Percentiles rank a stretch among this genome's conserved stretches.
Evolutionary conservation across 495 filamentous ascomycete genomes (phyloP).

Genomic region (Penicillium argentinense): DNA sequence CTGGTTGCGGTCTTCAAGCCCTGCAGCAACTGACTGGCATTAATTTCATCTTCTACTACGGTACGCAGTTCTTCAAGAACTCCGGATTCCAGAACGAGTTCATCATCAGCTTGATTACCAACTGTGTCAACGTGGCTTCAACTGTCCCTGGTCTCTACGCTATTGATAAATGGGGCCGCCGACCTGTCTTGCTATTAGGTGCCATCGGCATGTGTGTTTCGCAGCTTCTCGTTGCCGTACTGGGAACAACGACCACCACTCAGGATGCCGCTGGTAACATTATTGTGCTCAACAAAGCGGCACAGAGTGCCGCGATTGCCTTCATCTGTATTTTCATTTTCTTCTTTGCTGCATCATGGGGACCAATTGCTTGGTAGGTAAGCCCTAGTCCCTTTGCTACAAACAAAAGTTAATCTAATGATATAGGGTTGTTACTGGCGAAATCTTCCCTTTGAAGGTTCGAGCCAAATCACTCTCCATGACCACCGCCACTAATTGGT

Average conservation of each 20-base stretch:
- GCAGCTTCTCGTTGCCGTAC: conserved; percentile 67
- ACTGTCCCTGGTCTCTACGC: conserved; percentile 70
- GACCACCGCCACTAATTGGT: conserved; percentile 72
- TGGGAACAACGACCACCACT: conserved; percentile 57
- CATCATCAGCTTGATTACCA: conserved; percentile 64
- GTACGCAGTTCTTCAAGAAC: conserved; percentile 70
- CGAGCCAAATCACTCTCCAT: conserved; percentile 72
- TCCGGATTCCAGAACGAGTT: conserved; percentile 66
- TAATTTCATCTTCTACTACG: conserved; percentile 84
- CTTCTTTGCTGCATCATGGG: conserved; percentile 79
- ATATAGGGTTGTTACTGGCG: conserved; percentile 77
- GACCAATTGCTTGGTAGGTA: conserved; percentile 74
- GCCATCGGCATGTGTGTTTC: conserved; percentile 69
- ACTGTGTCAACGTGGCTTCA: conserved; percentile 67
- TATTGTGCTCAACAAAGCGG: too few relatives aligned
- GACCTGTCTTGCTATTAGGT: conserved; percentile 67
- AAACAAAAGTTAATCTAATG: too few relatives aligned
- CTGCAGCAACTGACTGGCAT: conserved; percentile 76
- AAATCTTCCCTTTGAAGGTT: conserved; percentile 68
- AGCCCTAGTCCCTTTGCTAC: too few relatives aligned
- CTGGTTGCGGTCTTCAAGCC: conserved; percentile 72
- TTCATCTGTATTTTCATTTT: conserved; percentile 79
- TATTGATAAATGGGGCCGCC: conserved; percentile 71
- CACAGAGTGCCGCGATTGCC: conserved; percentile 68
- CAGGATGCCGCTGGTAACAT: too few relatives aligned